A percentile compares a stretch with the other conserved stretches of the same genome.
Evolutionary conservation across 2,329 filamentous ascomycete species (phyloP).

Genomic region (Exophiala spinifera): DNA sequence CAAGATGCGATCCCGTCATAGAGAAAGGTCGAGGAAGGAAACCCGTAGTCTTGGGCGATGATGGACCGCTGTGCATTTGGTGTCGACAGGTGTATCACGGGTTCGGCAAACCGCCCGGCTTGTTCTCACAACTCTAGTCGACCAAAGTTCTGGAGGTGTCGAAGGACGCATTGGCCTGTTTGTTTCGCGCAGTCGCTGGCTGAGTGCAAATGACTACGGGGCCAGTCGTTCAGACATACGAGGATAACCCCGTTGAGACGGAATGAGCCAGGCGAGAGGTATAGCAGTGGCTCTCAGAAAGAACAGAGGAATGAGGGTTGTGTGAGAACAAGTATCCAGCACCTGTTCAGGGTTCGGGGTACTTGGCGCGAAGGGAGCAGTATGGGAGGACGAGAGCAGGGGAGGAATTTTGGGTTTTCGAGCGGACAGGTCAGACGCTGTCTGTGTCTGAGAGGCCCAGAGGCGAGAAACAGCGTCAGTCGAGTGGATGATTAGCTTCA

Average conservation of each 20-base stretch:
- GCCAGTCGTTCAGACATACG: slow-evolving; percentile 10
- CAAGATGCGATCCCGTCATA: slow-evolving; percentile 11
- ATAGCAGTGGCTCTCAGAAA: not conserved
- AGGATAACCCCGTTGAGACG: not conserved
- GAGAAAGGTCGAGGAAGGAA: slow-evolving; percentile 13
- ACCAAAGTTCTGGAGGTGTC: slow-evolving; percentile 14
- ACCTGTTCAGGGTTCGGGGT: not conserved
- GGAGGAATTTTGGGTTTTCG: not conserved
- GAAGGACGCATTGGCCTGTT: slow-evolving; percentile 20
- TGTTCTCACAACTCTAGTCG: slow-evolving; percentile 16
- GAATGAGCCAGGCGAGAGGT: slow-evolving; percentile 4
- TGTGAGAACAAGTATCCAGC: not conserved
- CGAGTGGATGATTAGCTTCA: slow-evolving; percentile 4
- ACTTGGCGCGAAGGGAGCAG: not conserved
- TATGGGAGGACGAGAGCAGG: not conserved
- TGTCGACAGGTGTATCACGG: not conserved
- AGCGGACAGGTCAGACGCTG: not conserved
- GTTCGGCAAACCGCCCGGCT: not conserved
- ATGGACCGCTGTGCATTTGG: slow-evolving; percentile 14
- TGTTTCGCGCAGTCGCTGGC: slow-evolving; percentile 4
- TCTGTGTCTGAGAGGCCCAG: not conserved
- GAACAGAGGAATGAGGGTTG: not conserved
- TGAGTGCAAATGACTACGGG: slow-evolving; percentile 9
- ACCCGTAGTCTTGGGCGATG: slow-evolving; percentile 21
- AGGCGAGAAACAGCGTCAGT: not conserved